Base-by-base conservation (phyloP, 148 eudicot species). In the Camellia japonica region DNA sequence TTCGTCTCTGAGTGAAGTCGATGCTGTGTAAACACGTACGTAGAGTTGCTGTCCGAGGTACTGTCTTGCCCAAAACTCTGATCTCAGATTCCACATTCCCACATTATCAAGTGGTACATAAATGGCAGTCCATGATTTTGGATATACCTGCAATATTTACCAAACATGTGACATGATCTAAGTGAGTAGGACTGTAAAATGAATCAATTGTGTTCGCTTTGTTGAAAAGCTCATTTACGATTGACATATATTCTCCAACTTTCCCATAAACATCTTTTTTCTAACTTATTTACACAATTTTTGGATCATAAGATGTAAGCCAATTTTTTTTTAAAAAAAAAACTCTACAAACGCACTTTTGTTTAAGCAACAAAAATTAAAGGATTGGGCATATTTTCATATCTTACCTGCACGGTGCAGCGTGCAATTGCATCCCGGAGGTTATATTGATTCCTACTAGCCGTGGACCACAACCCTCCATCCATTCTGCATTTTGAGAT, bases 71-170 rank as follows among this genome's bases (percentile, higher is more conserved):
- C 99, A 96, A 67, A 82, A 92, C 86, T 96, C 99, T 3, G 98
- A 78, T 80, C 99, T 90, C 77, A 96, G 67, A 81, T 96, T 92
- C 99, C 99, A 96, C 99, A 92, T 93, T 41, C 99, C 99, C 4
- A 92, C 99, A 68, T 96, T 96, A 87, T 96, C 99, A 16, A 96
- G 86, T 3, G 99, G 87, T 12, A 96, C 43, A 47, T 90, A 93
- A 3, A 96, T 86, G 2, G 98, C 95, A 18, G 93, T 88, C 99
- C 99, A 96, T 79, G 98, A 92, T 13, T 88, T 87, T 4, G 98
- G 99, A 80, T 96, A 96, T 13, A 96, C 99, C 99, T 95, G 79
- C 85, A 30, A 30, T 30, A 76, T 60, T 61, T 11, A 56, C 52
- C 56, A 19, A 76, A 42, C 18, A 20, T n/a, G 19, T 67, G 47